Evolutionary conservation across 495 filamentous ascomycete genomes (phyloP), one percentile per base, ranked within the genome.

Genomic region (Lasiosphaeriaceae sp.): DNA sequence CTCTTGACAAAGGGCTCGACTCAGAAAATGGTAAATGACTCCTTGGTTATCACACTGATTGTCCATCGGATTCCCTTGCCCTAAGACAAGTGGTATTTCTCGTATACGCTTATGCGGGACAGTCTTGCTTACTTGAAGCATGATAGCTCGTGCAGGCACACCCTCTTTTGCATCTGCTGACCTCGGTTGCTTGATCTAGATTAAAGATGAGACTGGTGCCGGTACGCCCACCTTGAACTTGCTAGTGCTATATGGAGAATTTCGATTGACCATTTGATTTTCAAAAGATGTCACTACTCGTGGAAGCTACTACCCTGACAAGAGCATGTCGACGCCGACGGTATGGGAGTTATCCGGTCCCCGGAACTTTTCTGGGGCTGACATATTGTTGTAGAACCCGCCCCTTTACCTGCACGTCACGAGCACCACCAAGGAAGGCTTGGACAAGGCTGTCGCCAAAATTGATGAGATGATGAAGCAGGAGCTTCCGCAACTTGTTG

Each of bases 131-230:
- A 96, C 90, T 79, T 75, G 78, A 80, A 83, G 79, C 81, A 78
- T 75, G 79, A 79, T 86, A 90, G 86, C 85, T 88, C 81, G 71
- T 71, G 72, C 77, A 79, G 72, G 74, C 80, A 69, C 77, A 72
- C 78, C 85, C 87, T 90, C 85, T 83, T 85, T 92, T 89, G 86
- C 90, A 90, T 88, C 87, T 95, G 92, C 94, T 98, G 87, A 98
- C 94, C 84, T 87, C 83, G 72, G 74, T 76, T 88, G 83, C 88
- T 83, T 94, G 89, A 89, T 90, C 71, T 96, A 98, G 94, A 98
- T 98, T 64, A 96, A 96, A 89, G 92, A 97, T 79, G 89, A 97
- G 69, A 97, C 94, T 88, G 94, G 94, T 86, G 93, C 94, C 80
- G 94, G 94, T 98, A 98, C 86, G 94, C 87, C 81, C 78, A 74